Evolutionary conservation across 176 grass and related monocot genomes (phyloP), one percentile per base, ranked within the genome.

Genomic region (Oryza meyeriana): DNA sequence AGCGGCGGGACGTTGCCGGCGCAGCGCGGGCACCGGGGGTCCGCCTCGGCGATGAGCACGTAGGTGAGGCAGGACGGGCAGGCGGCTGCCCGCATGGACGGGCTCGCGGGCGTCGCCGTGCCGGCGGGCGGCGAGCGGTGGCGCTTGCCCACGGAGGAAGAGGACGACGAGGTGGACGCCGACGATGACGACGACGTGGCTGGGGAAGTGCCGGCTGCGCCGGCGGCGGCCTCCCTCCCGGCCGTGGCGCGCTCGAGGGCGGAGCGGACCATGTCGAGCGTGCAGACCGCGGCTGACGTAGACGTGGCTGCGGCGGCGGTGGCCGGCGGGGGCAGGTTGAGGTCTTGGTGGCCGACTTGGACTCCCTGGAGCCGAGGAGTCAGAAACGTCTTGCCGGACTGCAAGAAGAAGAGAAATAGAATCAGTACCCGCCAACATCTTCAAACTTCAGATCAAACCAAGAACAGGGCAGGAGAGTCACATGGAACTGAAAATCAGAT

Each of bases 61-160:
- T 94, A 94, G 0, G 86, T 91, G 39, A 94, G 89, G 88, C 92
- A 94, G 72, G 88, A 79, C 17, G 89, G 63, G 72, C 92, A 94
- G 3, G 88, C 89, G 36, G 92, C 67, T 4, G 80, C 85, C 22
- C 78, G 59, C 88, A 88, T 80, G 42, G 20, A 24, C 27, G 70
- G 73, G 33, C 20, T 55, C 64, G 59, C 78, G 0, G 73, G 32
- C 9, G 7, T 13, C 36, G 31, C 22, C 31, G 39, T 52, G 25
- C 18, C 65, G 12, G 61, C 26, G 12, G 79, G 68, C 63, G 65
- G 35, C n/a, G 77, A 82, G 12, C 83, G 70, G 67, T 45, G 57
- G 75, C 79, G 74, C 79, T 86, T 85, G 22, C 87, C 84, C 3
- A 66, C 58, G 48, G 91, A 90, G 38, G 91, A 90, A 0, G 81